These are phyloP conservation scores for Canna indica DNA, from an alignment of 176 grass and related monocot genomes.

Conservation along the genomic window DNA sequence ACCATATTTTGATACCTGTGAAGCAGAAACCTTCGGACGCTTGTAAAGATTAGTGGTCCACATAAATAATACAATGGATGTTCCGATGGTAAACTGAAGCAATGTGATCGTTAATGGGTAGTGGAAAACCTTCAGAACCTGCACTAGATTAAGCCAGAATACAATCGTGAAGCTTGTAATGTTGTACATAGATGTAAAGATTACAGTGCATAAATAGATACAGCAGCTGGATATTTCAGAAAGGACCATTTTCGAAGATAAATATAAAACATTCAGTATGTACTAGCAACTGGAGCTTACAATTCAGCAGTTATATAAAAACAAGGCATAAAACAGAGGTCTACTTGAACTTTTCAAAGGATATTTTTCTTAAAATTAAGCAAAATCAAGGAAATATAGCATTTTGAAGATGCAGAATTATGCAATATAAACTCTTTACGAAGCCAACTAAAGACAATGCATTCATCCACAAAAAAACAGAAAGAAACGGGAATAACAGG, in stretches of 20 bases:
- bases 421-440: not conserved
- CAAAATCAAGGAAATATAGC: too few relatives aligned
- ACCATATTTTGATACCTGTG: slow-evolving; percentile 40
- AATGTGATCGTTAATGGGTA: slow-evolving; percentile 52
- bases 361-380: not conserved
- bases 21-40: slow-evolving; percentile 51
- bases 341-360: not conserved
- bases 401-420: not conserved
- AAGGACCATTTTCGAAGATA: too few relatives aligned
- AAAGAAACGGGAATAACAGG: not conserved
- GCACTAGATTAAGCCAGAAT: slow-evolving; percentile 5
- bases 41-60: slow-evolving; percentile 48
- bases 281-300: not conserved
- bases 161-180: not conserved
- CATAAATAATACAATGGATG: slow-evolving; percentile 27
- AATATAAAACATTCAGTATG: too few relatives aligned
- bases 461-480: not conserved
- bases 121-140: slow-evolving; percentile 71
- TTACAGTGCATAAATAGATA: too few relatives aligned
- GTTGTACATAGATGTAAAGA: too few relatives aligned
- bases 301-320: not conserved
- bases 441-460: not conserved
- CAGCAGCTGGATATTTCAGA: too few relatives aligned
- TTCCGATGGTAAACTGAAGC: slow-evolving; percentile 51
- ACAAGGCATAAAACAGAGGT: not conserved